These are phyloP conservation scores for Acrocalymma vagum DNA, from an alignment of 2,329 filamentous ascomycete species.

Conservation along the genomic window DNA sequence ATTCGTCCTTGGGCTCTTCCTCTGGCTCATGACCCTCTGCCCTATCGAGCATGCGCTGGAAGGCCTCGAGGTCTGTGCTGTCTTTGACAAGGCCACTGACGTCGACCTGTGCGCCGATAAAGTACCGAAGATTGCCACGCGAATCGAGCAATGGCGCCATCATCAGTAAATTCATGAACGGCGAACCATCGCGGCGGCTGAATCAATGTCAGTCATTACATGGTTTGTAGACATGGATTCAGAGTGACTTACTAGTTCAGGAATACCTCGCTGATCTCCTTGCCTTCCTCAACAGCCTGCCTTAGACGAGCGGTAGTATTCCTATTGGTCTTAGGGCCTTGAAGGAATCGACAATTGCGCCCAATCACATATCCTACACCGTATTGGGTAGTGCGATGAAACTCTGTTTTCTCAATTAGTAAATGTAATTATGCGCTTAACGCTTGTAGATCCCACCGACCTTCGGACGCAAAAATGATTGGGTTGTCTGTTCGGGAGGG, in stretches of 20 bases:
- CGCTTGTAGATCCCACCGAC: conserved; percentile 48
- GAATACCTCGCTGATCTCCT: conserved; percentile 77
- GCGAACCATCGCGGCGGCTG: conserved; percentile 75
- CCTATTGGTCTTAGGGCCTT: conserved; percentile 75
- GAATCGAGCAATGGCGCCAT: conserved; percentile 75
- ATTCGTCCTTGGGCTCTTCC: conserved; percentile 64
- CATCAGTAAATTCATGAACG: conserved; percentile 81
- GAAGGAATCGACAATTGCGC: conserved; percentile 80
- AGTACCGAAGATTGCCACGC: conserved; percentile 71
- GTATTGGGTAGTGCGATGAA: conserved; percentile 78
- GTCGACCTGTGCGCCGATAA: conserved; percentile 77
- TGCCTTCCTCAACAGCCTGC: conserved; percentile 68
- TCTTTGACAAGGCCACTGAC: conserved; percentile 74
- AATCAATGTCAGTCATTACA: conserved; percentile 10
- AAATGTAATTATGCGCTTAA: neutral
- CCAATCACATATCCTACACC: conserved; percentile 77
- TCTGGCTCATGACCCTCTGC: conserved; percentile 37
- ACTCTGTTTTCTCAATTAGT: conserved; percentile 62
- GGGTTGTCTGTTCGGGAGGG: conserved; percentile 77
- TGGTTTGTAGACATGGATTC: neutral
- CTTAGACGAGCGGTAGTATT: conserved; percentile 69
- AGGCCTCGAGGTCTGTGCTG: conserved; percentile 69
- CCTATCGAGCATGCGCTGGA: conserved; percentile 58
- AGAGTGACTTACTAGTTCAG: conserved; percentile 70
- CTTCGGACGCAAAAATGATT: conserved; percentile 79